phyloP scores from a whole-genome alignment of 2,329 filamentous ascomycete species.

The Iodosphaeria phyllophila region DNA sequence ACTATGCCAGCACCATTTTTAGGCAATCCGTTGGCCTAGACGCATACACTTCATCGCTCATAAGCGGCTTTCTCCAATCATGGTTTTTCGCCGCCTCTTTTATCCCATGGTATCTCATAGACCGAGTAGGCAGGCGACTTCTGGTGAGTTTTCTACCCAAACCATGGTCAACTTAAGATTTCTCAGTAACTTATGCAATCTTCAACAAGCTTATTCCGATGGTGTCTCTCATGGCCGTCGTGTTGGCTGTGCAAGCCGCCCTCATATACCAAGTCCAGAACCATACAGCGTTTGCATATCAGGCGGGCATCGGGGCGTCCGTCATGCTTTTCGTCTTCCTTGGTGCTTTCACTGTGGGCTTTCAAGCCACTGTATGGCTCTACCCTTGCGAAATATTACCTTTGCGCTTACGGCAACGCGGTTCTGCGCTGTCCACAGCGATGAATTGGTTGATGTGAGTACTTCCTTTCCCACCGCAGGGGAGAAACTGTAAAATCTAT shows the following conservation, averaged over 20 bases:
- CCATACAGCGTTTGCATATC: not conserved
- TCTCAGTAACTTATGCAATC: too few species aligned
- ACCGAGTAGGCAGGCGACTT: slow-evolving; percentile 24
- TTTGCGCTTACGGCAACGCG: not conserved
- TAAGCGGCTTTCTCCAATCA: slow-evolving; percentile 32
- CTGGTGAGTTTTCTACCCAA: too few species aligned
- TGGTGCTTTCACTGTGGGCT: not conserved
- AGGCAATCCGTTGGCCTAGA: slow-evolving; percentile 22
- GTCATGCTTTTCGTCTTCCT: not conserved
- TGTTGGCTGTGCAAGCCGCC: slow-evolving; percentile 11
- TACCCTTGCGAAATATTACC: not conserved
- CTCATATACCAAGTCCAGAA: not conserved
- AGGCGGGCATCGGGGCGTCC: not conserved
- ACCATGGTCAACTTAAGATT: too few species aligned
- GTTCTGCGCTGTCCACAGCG: not conserved
- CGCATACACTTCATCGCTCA: slow-evolving; percentile 24
- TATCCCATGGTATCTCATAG: slow-evolving; percentile 27
- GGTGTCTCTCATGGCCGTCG: slow-evolving; percentile 19
- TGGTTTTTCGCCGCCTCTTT: slow-evolving; percentile 21
- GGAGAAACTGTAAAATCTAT: too few species aligned
- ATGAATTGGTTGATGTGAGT: too few species aligned
- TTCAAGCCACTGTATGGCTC: not conserved
- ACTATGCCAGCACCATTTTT: slow-evolving; percentile 27
- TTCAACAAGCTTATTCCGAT: slow-evolving; percentile 23
- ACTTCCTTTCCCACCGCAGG: too few species aligned